phyloP scores from a whole-genome alignment of 2,329 filamentous ascomycete species.

The Amylocarpus encephaloides region DNA sequence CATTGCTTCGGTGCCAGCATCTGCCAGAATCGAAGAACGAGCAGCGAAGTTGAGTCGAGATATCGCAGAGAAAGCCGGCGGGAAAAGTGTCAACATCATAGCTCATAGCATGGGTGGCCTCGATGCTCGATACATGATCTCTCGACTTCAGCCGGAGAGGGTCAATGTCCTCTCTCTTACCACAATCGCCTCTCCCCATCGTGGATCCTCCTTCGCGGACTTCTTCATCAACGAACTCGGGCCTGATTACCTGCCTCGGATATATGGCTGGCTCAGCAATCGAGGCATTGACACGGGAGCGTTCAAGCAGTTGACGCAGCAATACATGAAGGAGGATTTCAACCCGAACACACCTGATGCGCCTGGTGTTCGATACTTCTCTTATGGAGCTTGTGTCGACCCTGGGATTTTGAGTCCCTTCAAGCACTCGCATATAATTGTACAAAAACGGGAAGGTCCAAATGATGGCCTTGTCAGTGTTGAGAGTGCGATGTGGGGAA shows the following conservation, averaged over 20 bases:
- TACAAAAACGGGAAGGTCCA: constrained; percentile 47
- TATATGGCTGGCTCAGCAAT: constrained; percentile 44
- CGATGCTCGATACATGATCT: constrained; percentile 60
- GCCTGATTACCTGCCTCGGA: constrained; percentile 45
- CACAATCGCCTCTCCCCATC: constrained; percentile 35
- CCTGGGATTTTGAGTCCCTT: constrained; percentile 62
- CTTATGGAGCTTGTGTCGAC: constrained; percentile 49
- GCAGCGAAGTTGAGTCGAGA: constrained; percentile 50
- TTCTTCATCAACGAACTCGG: constrained; percentile 44
- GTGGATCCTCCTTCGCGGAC: constrained; percentile 45
- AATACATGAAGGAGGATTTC: constrained; percentile 53
- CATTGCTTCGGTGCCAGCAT: constrained; percentile 55
- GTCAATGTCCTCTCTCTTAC: constrained; percentile 39
- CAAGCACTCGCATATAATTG: constrained; percentile 44
- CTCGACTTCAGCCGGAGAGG: constrained; percentile 41
- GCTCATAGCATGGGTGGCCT: constrained; percentile 64
- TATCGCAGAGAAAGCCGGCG: constrained; percentile 42
- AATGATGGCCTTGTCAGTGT: constrained; percentile 67
- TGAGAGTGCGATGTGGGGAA: constrained; percentile 54
- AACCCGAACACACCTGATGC: constrained; percentile 52
- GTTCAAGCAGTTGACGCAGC: constrained; percentile 53
- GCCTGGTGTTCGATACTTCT: constrained; percentile 51
- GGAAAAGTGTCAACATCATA: constrained; percentile 66
- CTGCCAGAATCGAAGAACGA: constrained; percentile 53
- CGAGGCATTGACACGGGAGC: constrained; percentile 52